phyloP scores from a whole-genome alignment of 371 early-diverging fungal species.

The Mucor piriformis region DNA sequence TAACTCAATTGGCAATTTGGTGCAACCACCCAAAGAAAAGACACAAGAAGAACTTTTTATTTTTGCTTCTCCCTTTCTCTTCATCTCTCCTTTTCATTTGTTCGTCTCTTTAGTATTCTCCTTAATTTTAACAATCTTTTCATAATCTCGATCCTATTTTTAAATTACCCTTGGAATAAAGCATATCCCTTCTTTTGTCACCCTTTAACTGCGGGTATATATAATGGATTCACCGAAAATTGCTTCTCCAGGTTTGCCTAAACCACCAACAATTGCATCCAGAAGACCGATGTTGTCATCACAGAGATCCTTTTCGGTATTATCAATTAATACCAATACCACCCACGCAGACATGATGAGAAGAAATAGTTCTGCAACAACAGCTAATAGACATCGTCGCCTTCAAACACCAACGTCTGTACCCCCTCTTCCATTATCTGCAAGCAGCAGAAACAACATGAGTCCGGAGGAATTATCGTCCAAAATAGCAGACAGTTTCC shows the following conservation, averaged over 20 bases:
- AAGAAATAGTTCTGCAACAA: conserved; percentile 13
- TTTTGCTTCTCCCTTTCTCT: no score
- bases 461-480: conserved; percentile 37
- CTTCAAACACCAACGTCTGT: background rate
- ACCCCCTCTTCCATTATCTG: conserved; percentile 8
- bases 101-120: no score
- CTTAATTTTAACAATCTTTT: background rate
- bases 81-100: no score
- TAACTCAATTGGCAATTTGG: no score
- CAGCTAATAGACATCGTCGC: background rate
- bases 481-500: conserved; percentile 47
- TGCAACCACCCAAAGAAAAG: no score
- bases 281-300: conserved; percentile 15
- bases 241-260: conserved; percentile 7
- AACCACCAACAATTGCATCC: conserved; percentile 24
- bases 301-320: conserved; percentile 15
- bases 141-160: conserved; percentile 1
- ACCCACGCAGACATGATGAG: conserved; percentile 16
- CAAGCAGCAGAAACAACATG: conserved; percentile 1
- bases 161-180: no score
- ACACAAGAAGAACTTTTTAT: no score
- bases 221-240: conserved; percentile 2
- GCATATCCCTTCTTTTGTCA: conserved; percentile 13
- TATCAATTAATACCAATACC: conserved; percentile 25
- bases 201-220: background rate